These are phyloP conservation scores for Boletus pseudopeckii DNA, from an alignment of 768 basidiomycete genomes.

Conservation along the genomic window DNA sequence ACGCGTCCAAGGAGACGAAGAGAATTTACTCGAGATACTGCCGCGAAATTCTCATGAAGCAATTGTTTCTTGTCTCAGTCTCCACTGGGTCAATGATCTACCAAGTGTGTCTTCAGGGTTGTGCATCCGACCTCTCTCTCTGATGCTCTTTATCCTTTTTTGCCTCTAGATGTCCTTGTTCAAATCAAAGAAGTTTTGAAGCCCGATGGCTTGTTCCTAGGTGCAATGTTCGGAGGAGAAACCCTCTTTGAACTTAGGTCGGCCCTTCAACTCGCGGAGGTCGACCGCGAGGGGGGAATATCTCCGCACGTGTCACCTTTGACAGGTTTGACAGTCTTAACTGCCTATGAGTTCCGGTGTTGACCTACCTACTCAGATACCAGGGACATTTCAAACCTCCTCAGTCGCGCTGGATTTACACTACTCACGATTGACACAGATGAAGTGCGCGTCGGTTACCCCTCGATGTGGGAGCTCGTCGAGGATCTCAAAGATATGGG, in stretches of 20 bases:
- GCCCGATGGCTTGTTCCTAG: conserved; percentile 93
- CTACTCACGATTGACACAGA: conserved; percentile 94
- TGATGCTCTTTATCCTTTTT: background rate
- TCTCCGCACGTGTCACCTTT: conserved; percentile 97
- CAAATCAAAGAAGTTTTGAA: conserved; percentile 82
- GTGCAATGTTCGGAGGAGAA: conserved; percentile 93
- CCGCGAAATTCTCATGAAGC: conserved; percentile 81
- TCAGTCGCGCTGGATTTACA: conserved; percentile 90
- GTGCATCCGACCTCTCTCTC: background rate
- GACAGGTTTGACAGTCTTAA: conserved; percentile 63
- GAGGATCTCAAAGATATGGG: conserved; percentile 97
- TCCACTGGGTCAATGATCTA: conserved; percentile 98
- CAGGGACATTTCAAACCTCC: conserved; percentile 87
- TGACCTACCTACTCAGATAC: conserved; percentile 55
- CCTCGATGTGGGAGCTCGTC: conserved; percentile 94
- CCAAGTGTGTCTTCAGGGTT: conserved; percentile 57
- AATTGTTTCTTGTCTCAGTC: conserved; percentile 83
- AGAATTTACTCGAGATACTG: conserved; percentile 64
- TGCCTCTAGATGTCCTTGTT: conserved; percentile 62
- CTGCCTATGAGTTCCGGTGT: background rate
- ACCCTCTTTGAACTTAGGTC: conserved; percentile 96
- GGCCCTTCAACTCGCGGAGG: conserved; percentile 88
- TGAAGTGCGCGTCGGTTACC: conserved; percentile 87
- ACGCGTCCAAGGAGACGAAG: conserved; percentile 81
- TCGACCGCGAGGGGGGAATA: conserved; percentile 92